Base-by-base conservation (phyloP, 2,329 filamentous ascomycete genomes). In the Aspergillus clavatus region DNA sequence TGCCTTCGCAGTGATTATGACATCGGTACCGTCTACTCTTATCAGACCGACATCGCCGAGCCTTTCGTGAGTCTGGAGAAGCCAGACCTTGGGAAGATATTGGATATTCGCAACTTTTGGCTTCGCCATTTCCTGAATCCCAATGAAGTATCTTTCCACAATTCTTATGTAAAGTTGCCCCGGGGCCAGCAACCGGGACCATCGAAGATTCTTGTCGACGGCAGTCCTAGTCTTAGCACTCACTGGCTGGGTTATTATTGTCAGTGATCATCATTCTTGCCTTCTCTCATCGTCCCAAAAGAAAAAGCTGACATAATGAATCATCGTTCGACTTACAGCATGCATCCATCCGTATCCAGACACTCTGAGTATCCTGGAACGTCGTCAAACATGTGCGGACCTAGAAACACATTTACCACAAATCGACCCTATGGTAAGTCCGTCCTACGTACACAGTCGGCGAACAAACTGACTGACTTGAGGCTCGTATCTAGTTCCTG, bases 51-150 rank as follows among this genome's bases (percentile, higher is more conserved):
- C 7, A 18, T 31, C 10, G 40, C 29, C 5, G 36, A 24, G 2
- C 45, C 55, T 3, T 50, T 59, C 11, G 51, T 62, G 16, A 26
- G 47, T 3, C 42, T 52, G 3, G 44, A 52, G 1, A 40, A 48
- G 1, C 45, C 69, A 3, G 52, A 69, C 33, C 50, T 69, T 4
- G 16, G 51, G 21, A 57, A 52, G 6, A 37, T 71, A n/a, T 43
- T 71, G 19, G 63, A 70, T 29, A 63, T 72, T 14, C 62, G 68
- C 11, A 68, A 68, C 46, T 72, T 72, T 46, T 72, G 68, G 68
- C 63, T 69, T 27, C 58, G 62, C 3, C 68, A 72, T 50, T 46
- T 72, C 6, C 56, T 66, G 7, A 62, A 58, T 18, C 29, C 45
- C 0, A 42, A 48, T 7, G 63, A 67, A 40, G 47, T 51, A 5